phyloP scores from a whole-genome alignment of 2,329 filamentous ascomycete genomes.

The Phialocephala sp. region DNA sequence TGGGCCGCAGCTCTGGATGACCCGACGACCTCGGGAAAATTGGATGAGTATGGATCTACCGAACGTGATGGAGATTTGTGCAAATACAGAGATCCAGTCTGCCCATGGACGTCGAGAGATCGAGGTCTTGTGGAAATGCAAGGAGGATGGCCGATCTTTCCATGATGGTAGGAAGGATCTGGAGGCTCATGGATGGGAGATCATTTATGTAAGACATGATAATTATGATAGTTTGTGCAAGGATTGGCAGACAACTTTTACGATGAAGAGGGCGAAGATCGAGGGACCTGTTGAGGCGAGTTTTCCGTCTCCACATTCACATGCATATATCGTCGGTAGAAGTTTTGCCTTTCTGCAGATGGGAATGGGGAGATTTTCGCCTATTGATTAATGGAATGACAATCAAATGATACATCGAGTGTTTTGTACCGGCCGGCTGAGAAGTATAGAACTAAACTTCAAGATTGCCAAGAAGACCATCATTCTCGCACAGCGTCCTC shows the following conservation, averaged over 20 bases:
- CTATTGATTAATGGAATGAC: too few species aligned
- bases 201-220: background rate
- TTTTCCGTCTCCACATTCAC: constrained; percentile 11
- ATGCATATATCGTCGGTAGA: background rate
- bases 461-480: too few species aligned
- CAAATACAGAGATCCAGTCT: background rate
- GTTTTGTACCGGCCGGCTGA: too few species aligned
- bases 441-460: too few species aligned
- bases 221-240: background rate
- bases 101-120: background rate
- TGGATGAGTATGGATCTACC: constrained; percentile 23
- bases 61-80: constrained; percentile 15
- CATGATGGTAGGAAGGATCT: background rate
- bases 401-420: too few species aligned
- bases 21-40: background rate
- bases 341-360: background rate
- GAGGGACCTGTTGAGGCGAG: background rate
- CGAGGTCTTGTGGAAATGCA: background rate
- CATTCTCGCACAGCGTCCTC: too few species aligned
- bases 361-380: too few species aligned
- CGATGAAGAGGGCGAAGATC: constrained; percentile 7
- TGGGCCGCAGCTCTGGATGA: constrained; percentile 2
- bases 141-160: background rate
- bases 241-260: constrained; percentile 6
- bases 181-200: background rate